Percentiles rank a stretch among this genome's conserved stretches.
Evolutionary conservation across 1,284 basidiomycete genomes (phyloP).

Genomic region (Paramarasmius palmivorus): DNA sequence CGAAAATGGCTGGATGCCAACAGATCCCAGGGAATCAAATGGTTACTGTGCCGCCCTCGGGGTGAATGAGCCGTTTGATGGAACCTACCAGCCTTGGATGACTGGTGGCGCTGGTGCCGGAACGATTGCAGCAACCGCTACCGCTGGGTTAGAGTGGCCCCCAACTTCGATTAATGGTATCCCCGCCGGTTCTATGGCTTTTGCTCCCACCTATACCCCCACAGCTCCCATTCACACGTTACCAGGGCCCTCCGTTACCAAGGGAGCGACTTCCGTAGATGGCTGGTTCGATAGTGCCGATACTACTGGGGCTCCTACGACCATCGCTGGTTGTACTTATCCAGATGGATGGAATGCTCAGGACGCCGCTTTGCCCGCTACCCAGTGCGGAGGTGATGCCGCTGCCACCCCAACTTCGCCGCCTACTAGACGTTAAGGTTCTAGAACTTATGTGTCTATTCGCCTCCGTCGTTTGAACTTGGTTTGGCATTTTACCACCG

Average conservation of each 20-base stretch:
- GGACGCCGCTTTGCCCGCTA: conserved; percentile 44
- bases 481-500: too few relatives aligned
- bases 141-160: conserved; percentile 56
- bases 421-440: not conserved
- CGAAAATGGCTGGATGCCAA: conserved; percentile 77
- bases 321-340: conserved; percentile 64
- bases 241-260: conserved; percentile 52
- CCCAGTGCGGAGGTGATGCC: conserved; percentile 37
- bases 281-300: conserved; percentile 76
- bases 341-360: conserved; percentile 63
- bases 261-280: conserved; percentile 53
- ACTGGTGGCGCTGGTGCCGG: conserved; percentile 79
- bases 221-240: conserved; percentile 65
- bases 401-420: conserved; percentile 17
- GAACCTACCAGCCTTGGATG: conserved; percentile 66
- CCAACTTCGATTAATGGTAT: conserved; percentile 51
- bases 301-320: conserved; percentile 52
- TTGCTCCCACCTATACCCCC: conserved; percentile 69
- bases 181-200: conserved; percentile 37
- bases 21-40: conserved; percentile 67
- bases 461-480: too few relatives aligned
- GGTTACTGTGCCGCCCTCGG: conserved; percentile 68
- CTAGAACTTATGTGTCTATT: too few relatives aligned
- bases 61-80: conserved; percentile 49
- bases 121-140: conserved; percentile 49